phyloP scores from a whole-genome alignment of 805 yeast species.

The Cyberlindnera mrakii region DNA sequence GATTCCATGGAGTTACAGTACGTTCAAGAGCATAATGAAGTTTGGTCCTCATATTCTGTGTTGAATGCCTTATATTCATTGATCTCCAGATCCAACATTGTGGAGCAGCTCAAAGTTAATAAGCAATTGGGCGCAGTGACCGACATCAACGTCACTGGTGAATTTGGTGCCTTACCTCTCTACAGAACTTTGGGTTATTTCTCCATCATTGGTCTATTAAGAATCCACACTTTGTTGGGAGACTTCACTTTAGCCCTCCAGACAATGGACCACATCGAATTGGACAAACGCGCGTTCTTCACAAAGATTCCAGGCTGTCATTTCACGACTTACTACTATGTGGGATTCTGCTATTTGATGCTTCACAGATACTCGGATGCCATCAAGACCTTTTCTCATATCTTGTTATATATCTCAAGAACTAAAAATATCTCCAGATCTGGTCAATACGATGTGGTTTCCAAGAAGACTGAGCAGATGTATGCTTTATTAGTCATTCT shows the following conservation, averaged over 20 bases:
- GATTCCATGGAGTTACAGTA: conserved; percentile 30
- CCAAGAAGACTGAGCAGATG: conserved; percentile 46
- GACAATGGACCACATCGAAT: conserved; percentile 41
- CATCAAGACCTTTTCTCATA: conserved; percentile 41
- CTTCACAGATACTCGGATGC: conserved; percentile 45
- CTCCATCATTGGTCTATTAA: conserved; percentile 40
- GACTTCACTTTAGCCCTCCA: conserved; percentile 44
- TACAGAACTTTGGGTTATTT: conserved; percentile 44
- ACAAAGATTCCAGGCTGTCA: conserved; percentile 43
- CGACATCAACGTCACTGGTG: conserved; percentile 32
- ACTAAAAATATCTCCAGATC: conserved; percentile 36
- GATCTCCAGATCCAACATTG: conserved; percentile 29
- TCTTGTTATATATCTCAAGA: conserved; percentile 39
- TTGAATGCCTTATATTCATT: conserved; percentile 43
- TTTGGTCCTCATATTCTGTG: conserved; percentile 42
- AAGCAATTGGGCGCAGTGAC: conserved; percentile 8
- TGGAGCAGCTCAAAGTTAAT: conserved; percentile 14
- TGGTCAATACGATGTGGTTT: conserved; percentile 40
- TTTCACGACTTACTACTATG: conserved; percentile 45
- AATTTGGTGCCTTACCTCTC: conserved; percentile 35
- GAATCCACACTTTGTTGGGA: conserved; percentile 44
- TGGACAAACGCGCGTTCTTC: conserved; percentile 41
- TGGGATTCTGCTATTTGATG: conserved; percentile 46
- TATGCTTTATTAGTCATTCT: conserved; percentile 42
- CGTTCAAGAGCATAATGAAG: conserved; percentile 33